phyloP scores from a whole-genome alignment of 805 yeast species.

The Ogataea populi-albae region DNA sequence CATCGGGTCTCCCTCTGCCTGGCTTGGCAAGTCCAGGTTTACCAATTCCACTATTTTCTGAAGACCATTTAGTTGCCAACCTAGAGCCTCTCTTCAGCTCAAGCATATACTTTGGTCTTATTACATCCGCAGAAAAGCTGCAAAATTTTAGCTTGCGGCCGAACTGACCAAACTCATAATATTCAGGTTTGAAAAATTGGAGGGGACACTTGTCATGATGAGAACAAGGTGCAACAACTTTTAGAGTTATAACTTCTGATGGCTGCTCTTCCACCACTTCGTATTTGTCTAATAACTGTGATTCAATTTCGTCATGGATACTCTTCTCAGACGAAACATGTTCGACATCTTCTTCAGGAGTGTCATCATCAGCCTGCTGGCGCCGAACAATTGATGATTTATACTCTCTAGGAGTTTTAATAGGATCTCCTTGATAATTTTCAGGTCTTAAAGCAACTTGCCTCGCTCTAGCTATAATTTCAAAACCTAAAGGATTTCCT shows the following conservation, averaged over 20 bases:
- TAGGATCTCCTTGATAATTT: slow-evolving; percentile 48
- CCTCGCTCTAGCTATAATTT: slow-evolving; percentile 83
- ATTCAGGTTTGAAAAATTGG: slow-evolving; percentile 71
- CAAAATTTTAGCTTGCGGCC: slow-evolving; percentile 72
- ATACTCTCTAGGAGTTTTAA: slow-evolving; percentile 71
- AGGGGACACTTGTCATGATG: slow-evolving; percentile 87
- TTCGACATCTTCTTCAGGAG: slow-evolving; percentile 27
- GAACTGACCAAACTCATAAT: slow-evolving; percentile 48
- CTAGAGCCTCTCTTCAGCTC: slow-evolving; percentile 82
- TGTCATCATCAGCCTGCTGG: slow-evolving; percentile 20
- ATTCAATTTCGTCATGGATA: slow-evolving; percentile 18
- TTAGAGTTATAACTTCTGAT: slow-evolving; percentile 43
- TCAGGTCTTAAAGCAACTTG: slow-evolving; percentile 90
- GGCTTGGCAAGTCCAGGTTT: slow-evolving; percentile 42
- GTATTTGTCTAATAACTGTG: slow-evolving; percentile 25
- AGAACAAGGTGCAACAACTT: slow-evolving; percentile 83
- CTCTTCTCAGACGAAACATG: too few relatives aligned
- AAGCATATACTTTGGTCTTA: slow-evolving; percentile 73
- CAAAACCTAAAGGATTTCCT: slow-evolving; percentile 89
- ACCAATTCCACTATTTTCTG: slow-evolving; percentile 55
- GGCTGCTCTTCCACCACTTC: slow-evolving; percentile 19
- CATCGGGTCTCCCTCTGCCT: slow-evolving; percentile 79
- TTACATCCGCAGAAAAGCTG: slow-evolving; percentile 64
- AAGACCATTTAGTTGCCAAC: slow-evolving; percentile 70
- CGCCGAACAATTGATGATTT: slow-evolving; percentile 43